Conservation (phyloP, 1,139 yeast genomes). For the Lodderomyces margitis region DNA sequence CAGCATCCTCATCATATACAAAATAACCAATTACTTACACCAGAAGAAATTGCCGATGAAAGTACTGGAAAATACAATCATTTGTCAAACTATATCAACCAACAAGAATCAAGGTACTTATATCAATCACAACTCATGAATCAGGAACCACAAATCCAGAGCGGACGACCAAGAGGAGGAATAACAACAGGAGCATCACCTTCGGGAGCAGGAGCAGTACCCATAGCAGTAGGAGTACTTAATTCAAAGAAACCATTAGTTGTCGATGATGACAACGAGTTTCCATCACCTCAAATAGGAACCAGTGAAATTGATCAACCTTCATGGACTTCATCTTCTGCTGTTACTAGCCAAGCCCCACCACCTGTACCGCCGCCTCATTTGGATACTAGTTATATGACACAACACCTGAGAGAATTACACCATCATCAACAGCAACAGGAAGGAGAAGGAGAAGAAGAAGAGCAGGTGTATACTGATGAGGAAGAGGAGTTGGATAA, state of each 20-base stretch:
- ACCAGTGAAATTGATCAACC: conserved; percentile 2
- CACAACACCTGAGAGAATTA: conserved; percentile 5
- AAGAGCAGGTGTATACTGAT: conserved; percentile 5
- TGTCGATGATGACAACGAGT: not conserved
- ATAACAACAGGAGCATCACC: not conserved
- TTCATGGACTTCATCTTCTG: not conserved
- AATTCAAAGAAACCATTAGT: not conserved
- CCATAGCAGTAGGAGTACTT: not conserved
- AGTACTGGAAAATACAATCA: conserved; percentile 21
- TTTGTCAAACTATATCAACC: conserved; percentile 28
- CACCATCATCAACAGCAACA: not conserved
- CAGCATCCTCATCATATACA: not conserved
- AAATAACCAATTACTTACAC: conserved; percentile 1
- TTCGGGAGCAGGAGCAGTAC: too few relatives aligned
- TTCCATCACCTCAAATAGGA: conserved; percentile 11
- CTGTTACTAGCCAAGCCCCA: conserved; percentile 11
- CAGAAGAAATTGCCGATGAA: conserved; percentile 9
- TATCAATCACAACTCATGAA: not conserved
- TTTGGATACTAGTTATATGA: conserved; percentile 16
- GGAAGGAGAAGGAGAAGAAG: too few relatives aligned
- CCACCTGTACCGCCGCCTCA: conserved; percentile 31
- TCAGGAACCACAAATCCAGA: not conserved
- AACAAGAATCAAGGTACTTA: conserved; percentile 22
- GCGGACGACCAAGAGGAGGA: too few relatives aligned
- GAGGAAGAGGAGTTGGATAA: not conserved